Conservation (phyloP, 1,284 basidiomycete species). For the Tilletia indica region DNA sequence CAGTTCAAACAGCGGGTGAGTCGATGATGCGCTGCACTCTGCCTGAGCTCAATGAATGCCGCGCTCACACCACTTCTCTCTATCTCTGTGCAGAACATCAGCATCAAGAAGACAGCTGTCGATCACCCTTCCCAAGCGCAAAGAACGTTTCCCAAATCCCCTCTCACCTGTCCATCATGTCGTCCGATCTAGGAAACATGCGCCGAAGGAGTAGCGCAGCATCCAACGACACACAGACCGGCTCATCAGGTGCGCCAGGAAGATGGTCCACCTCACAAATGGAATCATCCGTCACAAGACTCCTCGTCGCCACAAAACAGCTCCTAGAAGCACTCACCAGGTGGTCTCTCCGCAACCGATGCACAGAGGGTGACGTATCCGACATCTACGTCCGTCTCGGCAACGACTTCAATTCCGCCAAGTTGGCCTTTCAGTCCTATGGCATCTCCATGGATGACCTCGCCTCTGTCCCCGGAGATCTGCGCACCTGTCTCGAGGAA, state of each 20-base stretch:
- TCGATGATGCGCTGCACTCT: too few species aligned
- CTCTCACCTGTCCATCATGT: too few species aligned
- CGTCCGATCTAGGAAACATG: too few species aligned
- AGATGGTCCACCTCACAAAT: constrained; percentile 58
- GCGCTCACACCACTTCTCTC: too few species aligned
- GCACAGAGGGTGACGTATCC: constrained; percentile 81
- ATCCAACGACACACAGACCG: neutral
- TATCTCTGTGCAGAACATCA: too few species aligned
- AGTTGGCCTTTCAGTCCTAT: constrained; percentile 79
- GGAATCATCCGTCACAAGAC: constrained; percentile 86
- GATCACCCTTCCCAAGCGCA: too few species aligned
- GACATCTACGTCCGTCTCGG: constrained; percentile 94
- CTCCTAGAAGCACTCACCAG: constrained; percentile 84
- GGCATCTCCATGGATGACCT: constrained; percentile 72
- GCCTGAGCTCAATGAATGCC: too few species aligned
- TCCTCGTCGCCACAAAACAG: constrained; percentile 91
- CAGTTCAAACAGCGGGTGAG: too few species aligned
- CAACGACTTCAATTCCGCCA: constrained; percentile 94
- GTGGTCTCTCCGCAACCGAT: constrained; percentile 63
- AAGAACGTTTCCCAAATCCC: too few species aligned
- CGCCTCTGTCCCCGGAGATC: constrained; percentile 79
- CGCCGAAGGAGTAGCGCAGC: neutral
- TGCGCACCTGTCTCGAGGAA: constrained; percentile 81
- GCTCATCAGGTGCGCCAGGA: neutral
- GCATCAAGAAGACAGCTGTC: too few species aligned